phyloP scores from a whole-genome alignment of 148 eudicot genomes.

The Pharnaceum exiguum region DNA sequence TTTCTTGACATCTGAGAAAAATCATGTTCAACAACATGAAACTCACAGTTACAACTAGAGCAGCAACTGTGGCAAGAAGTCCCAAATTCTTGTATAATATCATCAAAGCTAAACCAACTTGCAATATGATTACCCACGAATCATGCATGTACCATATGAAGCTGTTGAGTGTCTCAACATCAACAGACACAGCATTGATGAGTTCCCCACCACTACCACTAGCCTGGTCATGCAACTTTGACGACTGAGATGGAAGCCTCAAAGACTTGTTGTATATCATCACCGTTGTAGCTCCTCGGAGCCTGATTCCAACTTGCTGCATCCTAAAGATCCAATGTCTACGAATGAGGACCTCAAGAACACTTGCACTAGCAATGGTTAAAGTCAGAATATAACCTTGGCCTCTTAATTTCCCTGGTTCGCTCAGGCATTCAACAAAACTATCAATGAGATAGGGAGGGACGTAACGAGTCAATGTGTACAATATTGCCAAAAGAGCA shows the following conservation, averaged over 20 bases:
- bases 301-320: constrained; percentile 14
- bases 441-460: constrained; percentile 14
- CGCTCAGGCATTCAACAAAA: constrained; percentile 15
- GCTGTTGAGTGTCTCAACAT: constrained; percentile 2
- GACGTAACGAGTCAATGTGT: constrained; percentile 1
- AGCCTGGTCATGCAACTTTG: neutral
- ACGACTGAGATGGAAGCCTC: constrained; percentile 5
- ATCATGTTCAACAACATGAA: neutral
- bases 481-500: neutral
- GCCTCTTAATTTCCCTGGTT: neutral
- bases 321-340: neutral
- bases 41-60: neutral
- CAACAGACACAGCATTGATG: constrained; percentile 14
- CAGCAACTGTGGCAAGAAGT: constrained; percentile 6
- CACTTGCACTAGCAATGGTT: neutral
- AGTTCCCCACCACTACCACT: constrained; percentile 14
- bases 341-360: neutral
- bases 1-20: constrained; percentile 17
- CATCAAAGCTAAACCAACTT: constrained; percentile 9
- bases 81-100: constrained; percentile 9
- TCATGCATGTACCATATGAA: constrained; percentile 5
- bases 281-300: constrained; percentile 6
- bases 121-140: constrained; percentile 12
- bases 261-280: constrained; percentile 9
- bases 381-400: constrained; percentile 4